Conservation (phyloP, 805 yeast genomes). For the Saccharomyces eubayanus region DNA sequence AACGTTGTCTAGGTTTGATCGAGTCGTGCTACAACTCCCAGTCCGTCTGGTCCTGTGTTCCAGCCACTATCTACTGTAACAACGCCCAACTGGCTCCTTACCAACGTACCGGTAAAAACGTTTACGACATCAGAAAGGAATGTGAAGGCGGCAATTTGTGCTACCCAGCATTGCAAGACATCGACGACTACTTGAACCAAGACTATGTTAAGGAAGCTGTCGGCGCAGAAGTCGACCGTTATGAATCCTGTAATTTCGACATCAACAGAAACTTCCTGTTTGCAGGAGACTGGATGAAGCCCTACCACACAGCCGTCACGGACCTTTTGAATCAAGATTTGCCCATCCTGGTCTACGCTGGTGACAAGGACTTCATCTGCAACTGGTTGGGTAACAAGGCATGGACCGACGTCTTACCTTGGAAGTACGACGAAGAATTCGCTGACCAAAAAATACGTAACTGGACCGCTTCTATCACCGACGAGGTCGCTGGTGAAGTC, state of each 20-base stretch:
- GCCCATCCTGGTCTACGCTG: conserved; percentile 87
- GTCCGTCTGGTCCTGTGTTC: conserved; percentile 78
- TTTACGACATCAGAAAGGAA: conserved; percentile 76
- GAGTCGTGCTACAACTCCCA: conserved; percentile 69
- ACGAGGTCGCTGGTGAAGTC: conserved; percentile 56
- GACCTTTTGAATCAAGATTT: conserved; percentile 61
- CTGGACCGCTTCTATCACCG: conserved; percentile 39
- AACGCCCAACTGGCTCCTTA: conserved; percentile 75
- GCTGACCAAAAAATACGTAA: conserved; percentile 36
- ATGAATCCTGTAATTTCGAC: conserved; percentile 67
- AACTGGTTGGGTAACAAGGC: conserved; percentile 93
- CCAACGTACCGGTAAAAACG: conserved; percentile 78
- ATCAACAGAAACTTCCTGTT: conserved; percentile 73
- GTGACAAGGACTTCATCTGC: conserved; percentile 93
- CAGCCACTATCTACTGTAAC: conserved; percentile 86
- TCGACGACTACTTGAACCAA: conserved; percentile 70
- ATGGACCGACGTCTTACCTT: conserved; percentile 70
- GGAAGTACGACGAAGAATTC: conserved; percentile 52
- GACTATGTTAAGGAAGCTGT: conserved; percentile 69
- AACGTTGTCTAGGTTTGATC: conserved; percentile 70
- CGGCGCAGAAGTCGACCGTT: conserved; percentile 83
- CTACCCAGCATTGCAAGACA: conserved; percentile 67
- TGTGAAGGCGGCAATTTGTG: conserved; percentile 69
- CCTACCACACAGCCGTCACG: conserved; percentile 69
- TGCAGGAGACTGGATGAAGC: conserved; percentile 89